Base-by-base conservation (phyloP, 495 filamentous ascomycete species). In the Clohesyomyces aquaticus region DNA sequence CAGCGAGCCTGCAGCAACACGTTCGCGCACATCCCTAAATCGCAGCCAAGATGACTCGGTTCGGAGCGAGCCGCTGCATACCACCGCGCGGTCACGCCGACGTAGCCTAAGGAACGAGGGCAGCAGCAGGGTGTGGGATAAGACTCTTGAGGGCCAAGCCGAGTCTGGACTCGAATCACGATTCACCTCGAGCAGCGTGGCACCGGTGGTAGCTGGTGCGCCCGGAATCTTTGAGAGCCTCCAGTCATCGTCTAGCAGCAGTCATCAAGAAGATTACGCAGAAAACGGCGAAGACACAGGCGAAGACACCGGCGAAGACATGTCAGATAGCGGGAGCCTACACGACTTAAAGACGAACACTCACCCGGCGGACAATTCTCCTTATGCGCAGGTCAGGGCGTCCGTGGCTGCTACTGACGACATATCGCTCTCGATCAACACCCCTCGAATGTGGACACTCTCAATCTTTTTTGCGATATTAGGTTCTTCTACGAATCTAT, bases 381-480 rank as follows among this genome's bases (percentile, higher is more conserved):
- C 70, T 22, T 72, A 72, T 41, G 59, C 70, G 18, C 67, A 70
- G 78, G 90, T 93, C 3, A 83, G 90, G 55, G 90, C 90, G 25
- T 89, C 88, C 0, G 90, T 93, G 9, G 79, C 86, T 8, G 83
- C 89, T 3, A 85, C 80, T 14, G 90, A 94, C 72, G 83, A 94
- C 70, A 82, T 80, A 21, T 77, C 81, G 16, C 77, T 91, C 16
- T 93, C 90, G 4, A 91, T 93, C 54, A 93, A 90, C 74, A 94
- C 91, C 1, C 85, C 91, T 18, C 88, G 91, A 35, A 96, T 94
- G 90, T 94, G 91, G 91, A 73, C 81, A 1, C 70, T 94, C 18
- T 91, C 90, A 21, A 78, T 89, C 6, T 68, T 94, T 12, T 96
- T 93, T 71, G 86, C 90, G 9, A 76, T 94, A 28, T 77, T 93